These are phyloP conservation scores for Didymella pomorum DNA, from an alignment of 2,329 filamentous ascomycete genomes.

Conservation along the genomic window DNA sequence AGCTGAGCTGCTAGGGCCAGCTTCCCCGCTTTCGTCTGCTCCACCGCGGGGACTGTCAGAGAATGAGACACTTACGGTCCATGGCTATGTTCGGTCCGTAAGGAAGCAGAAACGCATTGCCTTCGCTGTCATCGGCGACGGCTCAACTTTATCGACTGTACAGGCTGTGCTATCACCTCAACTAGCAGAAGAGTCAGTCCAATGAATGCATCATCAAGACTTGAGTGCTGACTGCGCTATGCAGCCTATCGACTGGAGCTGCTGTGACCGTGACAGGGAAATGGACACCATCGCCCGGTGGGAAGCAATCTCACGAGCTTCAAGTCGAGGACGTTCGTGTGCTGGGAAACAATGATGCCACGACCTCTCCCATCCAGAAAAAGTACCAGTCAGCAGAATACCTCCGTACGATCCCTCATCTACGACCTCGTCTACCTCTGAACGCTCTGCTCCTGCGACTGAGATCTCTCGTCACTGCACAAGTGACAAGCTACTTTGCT, in stretches of 20 bases:
- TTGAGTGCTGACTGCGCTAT: constrained; percentile 26
- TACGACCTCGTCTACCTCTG: constrained; percentile 81
- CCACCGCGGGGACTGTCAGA: constrained; percentile 57
- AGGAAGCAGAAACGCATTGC: constrained; percentile 83
- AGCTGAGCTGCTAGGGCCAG: constrained; percentile 63
- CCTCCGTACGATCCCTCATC: constrained; percentile 85
- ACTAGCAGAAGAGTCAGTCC: constrained; percentile 74
- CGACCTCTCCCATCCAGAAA: constrained; percentile 93
- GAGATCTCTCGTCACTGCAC: constrained; percentile 79
- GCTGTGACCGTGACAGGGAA: constrained; percentile 79
- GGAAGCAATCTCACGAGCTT: constrained; percentile 80
- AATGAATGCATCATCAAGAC: constrained; percentile 5
- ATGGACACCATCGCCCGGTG: constrained; percentile 76
- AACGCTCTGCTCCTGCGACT: constrained; percentile 83
- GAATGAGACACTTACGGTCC: constrained; percentile 57
- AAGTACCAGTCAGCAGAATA: constrained; percentile 93
- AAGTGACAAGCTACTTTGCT: constrained; percentile 78
- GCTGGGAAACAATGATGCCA: constrained; percentile 79
- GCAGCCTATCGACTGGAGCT: constrained; percentile 80
- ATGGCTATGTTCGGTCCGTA: constrained; percentile 84
- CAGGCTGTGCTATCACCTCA: constrained; percentile 81
- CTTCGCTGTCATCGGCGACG: constrained; percentile 88
- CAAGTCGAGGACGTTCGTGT: constrained; percentile 74
- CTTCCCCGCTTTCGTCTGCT: constrained; percentile 46
- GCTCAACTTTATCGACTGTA: constrained; percentile 78